phyloP scores from a whole-genome alignment of 495 filamentous ascomycete genomes.

The Xylaria castorea region DNA sequence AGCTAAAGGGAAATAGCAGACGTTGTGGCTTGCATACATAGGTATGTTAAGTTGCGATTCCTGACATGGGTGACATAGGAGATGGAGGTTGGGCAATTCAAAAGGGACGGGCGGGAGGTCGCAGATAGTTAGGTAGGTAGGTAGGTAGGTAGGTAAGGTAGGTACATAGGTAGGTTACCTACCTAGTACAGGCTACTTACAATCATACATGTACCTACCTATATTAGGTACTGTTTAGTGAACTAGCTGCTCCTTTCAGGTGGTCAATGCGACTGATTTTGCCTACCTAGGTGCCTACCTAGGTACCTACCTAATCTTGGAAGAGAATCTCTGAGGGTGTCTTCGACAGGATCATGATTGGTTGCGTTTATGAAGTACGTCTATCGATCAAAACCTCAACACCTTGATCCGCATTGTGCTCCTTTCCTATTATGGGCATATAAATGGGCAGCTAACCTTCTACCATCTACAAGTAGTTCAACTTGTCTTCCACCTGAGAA shows the following conservation, averaged over 20 bases:
- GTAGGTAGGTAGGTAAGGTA: not conserved
- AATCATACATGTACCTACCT: too few relatives aligned
- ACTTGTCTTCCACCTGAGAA: not conserved
- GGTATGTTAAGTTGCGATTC: conserved; percentile 16
- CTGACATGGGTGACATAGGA: conserved; percentile 3
- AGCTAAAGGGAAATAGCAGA: conserved; percentile 18
- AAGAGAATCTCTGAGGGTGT: not conserved
- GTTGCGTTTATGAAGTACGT: not conserved
- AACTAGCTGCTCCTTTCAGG: not conserved
- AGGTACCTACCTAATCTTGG: too few relatives aligned
- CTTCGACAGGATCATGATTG: not conserved
- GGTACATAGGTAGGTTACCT: too few relatives aligned
- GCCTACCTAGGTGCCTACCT: too few relatives aligned
- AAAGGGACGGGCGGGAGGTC: conserved; percentile 5
- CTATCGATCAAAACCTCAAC: not conserved
- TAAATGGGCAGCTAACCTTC: not conserved
- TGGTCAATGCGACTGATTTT: conserved; percentile 7
- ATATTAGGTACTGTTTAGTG: not conserved
- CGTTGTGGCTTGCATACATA: conserved; percentile 23
- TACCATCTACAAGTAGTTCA: not conserved
- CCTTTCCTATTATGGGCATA: not conserved
- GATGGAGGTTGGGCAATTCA: conserved; percentile 27
- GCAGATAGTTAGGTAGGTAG: conserved; percentile 4
- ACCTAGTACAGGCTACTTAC: too few relatives aligned
- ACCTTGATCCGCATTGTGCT: not conserved